Base-by-base conservation (phyloP, 2,329 filamentous ascomycete species). In the Fusarium avenaceum region DNA sequence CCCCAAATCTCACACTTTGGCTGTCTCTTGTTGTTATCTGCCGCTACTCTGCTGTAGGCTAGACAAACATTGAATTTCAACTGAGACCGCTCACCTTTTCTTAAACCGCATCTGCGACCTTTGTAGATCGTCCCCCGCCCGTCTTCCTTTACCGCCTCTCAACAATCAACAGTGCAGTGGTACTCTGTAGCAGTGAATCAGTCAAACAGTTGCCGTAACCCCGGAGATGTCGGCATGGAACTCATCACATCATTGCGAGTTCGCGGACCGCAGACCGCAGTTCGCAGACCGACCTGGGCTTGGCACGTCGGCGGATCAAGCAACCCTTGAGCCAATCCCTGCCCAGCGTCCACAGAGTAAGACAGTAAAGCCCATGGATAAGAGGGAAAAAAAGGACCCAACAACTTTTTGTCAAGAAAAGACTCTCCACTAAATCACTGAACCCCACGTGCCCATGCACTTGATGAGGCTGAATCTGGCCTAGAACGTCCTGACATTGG, bases 391-490 rank as follows among this genome's bases (percentile, higher is more conserved):
- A 47, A 64, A 38, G 46, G 55, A 43, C 56, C 57, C 57, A 63
- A 57, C 52, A 63, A 52, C 39, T 43, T 45, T 40, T 54, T 43
- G 58, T 28, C 40, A 54, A 15, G 30, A 8, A 39, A 28, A 40
- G 8, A 33, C 14, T 15, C 30, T 14, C 39, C 28, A 33, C 28
- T 30, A 30, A 30, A 30, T 10, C 64, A 69, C 64, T 52, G 63
- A 72, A 73, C 72, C 65, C 70, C 72, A 74, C 72, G 70, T 71
- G 70, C 72, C 60, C 55, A 72, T 74, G 67, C 59, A 50, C 59
- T 65, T 42, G 61, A 68, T 72, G 72, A 74, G 72, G 71, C 72
- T 74, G 72, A 74, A 74, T 74, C 61, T 67, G 72, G 72, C 50
- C 57, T 74, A 74, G 72, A 69, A 73, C 69, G 43, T 56, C 63